Conservation (phyloP, 257 asterid genomes). For the Solanum medicagineum region DNA sequence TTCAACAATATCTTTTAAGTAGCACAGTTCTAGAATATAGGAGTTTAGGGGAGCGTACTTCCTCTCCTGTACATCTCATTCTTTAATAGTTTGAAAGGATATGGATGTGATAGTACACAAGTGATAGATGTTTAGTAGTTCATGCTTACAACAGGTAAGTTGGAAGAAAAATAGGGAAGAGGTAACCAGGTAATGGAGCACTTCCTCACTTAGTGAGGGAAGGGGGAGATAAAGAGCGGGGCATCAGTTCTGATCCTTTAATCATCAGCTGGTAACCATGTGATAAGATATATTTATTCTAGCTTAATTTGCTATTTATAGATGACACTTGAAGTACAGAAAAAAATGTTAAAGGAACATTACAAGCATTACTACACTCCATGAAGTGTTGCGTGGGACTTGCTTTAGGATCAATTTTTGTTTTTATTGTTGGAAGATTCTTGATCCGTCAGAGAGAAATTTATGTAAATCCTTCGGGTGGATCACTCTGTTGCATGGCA, state of each 20-base stretch:
- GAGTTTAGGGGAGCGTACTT: neutral
- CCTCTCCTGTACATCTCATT: neutral
- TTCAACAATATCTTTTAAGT: neutral
- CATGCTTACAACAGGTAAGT: neutral
- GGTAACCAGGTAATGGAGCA: neutral
- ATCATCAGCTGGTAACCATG: neutral
- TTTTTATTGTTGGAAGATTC: neutral
- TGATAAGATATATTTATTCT: neutral
- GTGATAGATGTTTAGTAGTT: neutral
- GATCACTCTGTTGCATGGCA: neutral
- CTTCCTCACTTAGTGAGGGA: neutral
- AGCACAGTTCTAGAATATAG: neutral
- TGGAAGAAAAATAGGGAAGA: neutral
- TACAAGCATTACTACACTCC: neutral
- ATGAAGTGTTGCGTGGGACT: neutral
- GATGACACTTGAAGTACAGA: neutral
- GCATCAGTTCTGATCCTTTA: neutral
- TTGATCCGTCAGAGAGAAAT: neutral
- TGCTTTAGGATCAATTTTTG: neutral
- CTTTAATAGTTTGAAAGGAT: neutral
- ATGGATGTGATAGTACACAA: neutral
- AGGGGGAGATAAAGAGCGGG: neutral
- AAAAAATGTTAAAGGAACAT: neutral
- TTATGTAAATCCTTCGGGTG: neutral
- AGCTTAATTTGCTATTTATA: neutral